phyloP scores from a whole-genome alignment of 345 rosid species.

The Lumnitzera racemosa region DNA sequence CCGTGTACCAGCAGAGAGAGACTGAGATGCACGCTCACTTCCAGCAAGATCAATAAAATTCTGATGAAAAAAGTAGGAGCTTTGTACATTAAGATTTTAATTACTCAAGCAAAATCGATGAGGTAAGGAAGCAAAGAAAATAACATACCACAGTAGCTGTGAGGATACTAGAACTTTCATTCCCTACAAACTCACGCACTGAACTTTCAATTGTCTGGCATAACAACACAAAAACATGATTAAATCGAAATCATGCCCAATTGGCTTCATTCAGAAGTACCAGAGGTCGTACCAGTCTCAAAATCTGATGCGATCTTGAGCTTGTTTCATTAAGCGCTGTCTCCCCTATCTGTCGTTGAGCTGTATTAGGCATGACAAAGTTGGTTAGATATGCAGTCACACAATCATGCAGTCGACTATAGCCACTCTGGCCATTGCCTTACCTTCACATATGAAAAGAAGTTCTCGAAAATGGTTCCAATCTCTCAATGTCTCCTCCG shows the following conservation, averaged over 20 bases:
- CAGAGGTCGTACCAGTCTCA: slow-evolving; percentile 60
- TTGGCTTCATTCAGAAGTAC: slow-evolving; percentile 1
- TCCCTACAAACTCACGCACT: slow-evolving; percentile 51
- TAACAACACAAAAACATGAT: slow-evolving; percentile 1
- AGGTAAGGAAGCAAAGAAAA: not conserved
- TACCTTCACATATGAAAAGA: slow-evolving; percentile 71
- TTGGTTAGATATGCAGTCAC: slow-evolving; percentile 14
- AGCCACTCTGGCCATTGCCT: slow-evolving; percentile 2
- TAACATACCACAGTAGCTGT: slow-evolving; percentile 67
- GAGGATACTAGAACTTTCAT: slow-evolving; percentile 62
- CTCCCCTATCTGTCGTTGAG: slow-evolving; percentile 93
- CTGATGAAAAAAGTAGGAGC: slow-evolving; percentile 25
- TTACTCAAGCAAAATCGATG: not conserved
- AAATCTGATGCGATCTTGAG: slow-evolving; percentile 95
- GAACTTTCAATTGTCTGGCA: slow-evolving; percentile 81
- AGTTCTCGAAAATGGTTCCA: slow-evolving; percentile 78
- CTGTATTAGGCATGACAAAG: slow-evolving; percentile 25
- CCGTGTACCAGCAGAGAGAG: slow-evolving; percentile 78
- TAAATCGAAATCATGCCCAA: slow-evolving; percentile 1
- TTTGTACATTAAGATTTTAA: not conserved
- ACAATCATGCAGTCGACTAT: not conserved
- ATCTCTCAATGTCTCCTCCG: slow-evolving; percentile 61
- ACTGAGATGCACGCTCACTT: slow-evolving; percentile 96
- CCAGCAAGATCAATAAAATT: slow-evolving; percentile 94
- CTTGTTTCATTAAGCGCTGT: slow-evolving; percentile 88